Evolutionary conservation across 2,329 filamentous ascomycete genomes (phyloP).

Genomic region (Xylariomycetidae sp.): DNA sequence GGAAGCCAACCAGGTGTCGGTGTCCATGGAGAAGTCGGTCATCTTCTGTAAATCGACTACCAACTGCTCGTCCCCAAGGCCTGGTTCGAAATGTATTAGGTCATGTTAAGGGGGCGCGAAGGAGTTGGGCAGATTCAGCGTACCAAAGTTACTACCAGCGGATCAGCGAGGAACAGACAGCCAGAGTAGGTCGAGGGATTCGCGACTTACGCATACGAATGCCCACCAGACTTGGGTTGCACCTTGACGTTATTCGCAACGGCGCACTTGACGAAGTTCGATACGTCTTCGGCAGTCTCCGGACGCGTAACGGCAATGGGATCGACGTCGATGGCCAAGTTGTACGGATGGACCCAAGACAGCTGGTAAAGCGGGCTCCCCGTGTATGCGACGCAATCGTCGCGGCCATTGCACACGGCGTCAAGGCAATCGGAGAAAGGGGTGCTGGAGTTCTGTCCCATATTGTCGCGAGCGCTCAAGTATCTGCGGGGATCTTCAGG

Average conservation of each 20-base stretch:
- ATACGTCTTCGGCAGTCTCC: constrained; percentile 45
- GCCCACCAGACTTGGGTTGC: constrained; percentile 57
- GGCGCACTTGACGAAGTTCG: constrained; percentile 53
- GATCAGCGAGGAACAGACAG: too few relatives aligned
- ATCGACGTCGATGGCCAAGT: constrained; percentile 42
- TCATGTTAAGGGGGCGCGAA: too few relatives aligned
- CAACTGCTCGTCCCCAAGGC: too few relatives aligned
- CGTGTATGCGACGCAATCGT: constrained; percentile 41
- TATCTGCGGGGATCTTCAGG: too few relatives aligned
- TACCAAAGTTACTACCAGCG: too few relatives aligned
- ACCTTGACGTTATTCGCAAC: constrained; percentile 43
- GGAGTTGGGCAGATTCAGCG: too few relatives aligned
- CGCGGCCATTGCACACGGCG: constrained; percentile 37
- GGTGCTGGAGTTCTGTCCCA: constrained; percentile 38
- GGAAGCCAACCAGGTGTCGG: constrained; percentile 44
- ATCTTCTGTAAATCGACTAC: constrained; percentile 50
- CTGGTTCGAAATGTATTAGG: too few relatives aligned
- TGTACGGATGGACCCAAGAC: constrained; percentile 47
- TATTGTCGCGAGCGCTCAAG: too few relatives aligned
- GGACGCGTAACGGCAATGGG: constrained; percentile 54
- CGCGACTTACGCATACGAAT: constrained; percentile 52
- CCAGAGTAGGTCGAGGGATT: not conserved
- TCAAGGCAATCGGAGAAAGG: constrained; percentile 40
- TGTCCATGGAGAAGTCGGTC: constrained; percentile 47
- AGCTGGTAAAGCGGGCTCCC: constrained; percentile 37